Base-by-base conservation (phyloP, 345 rosid species). In the Luvunga scandens region DNA sequence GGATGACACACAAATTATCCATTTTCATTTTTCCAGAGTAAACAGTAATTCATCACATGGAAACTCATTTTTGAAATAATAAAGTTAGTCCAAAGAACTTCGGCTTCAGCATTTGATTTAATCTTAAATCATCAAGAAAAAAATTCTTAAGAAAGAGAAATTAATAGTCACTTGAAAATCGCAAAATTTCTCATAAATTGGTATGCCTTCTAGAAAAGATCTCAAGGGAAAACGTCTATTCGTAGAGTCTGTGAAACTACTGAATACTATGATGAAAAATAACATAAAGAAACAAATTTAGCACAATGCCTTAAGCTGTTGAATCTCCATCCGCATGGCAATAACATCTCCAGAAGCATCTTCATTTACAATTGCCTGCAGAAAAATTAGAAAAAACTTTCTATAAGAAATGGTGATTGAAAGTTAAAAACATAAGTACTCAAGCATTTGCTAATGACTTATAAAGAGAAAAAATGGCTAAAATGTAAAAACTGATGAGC, bases 301-400 rank as follows among this genome's bases (percentile, higher is more conserved):
- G 63, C 4, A 33, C 21, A 65, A 36, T 89, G 94, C 99, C 97
- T 90, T 96, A 16, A 96, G 94, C 67, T 94, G 97, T 82, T 96
- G 99, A 77, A 96, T 96, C 87, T 96, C 97, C 82, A 87, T 69
- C 67, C 99, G 84, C 99, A 96, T 94, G 68, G 94, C 90, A 85
- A 94, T 85, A 69, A 94, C 94, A 89, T 96, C 98, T 73, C 99
- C 99, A 42, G 94, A 92, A 71, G 99, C 92, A 86, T 96, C 99
- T 88, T 96, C 99, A 68, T 96, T 96, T 74, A 96, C 87, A 78
- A 96, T 87, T 66, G 98, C 99, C 99, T 96, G 84, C 76, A 78
- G 56, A 55, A 77, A 50, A 61, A 45, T 67, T 62, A 12, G 39
- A 30, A 50, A 38, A 31, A 59, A 76, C 39, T 76, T 79, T 72